phyloP scores from a whole-genome alignment of 2,329 filamentous ascomycete species.

The Fusarium temperatum region DNA sequence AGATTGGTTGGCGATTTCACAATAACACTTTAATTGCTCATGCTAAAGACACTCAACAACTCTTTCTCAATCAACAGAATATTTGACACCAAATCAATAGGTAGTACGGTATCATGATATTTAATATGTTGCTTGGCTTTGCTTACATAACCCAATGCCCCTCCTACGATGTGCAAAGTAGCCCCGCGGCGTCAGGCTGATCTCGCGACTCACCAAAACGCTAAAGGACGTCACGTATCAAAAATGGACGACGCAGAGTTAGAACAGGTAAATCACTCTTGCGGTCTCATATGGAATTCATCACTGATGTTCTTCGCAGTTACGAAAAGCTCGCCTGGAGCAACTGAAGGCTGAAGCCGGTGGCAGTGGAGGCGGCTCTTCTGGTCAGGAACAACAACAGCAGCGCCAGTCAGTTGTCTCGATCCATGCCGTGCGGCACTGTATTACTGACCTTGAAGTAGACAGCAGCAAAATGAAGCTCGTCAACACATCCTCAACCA shows the following conservation, averaged over 20 bases:
- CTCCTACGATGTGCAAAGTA: slow-evolving; percentile 28
- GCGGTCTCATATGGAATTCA: too few species aligned
- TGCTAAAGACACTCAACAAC: not conserved
- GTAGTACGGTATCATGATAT: not conserved
- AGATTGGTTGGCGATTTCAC: not conserved
- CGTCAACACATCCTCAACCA: slow-evolving; percentile 83
- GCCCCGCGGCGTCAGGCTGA: slow-evolving; percentile 36
- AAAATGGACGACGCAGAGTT: slow-evolving; percentile 57
- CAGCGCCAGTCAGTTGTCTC: slow-evolving; percentile 55
- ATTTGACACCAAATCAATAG: not conserved
- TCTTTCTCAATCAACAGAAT: not conserved
- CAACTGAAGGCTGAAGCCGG: slow-evolving; percentile 83
- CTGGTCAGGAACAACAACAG: slow-evolving; percentile 65
- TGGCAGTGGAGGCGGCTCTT: slow-evolving; percentile 54
- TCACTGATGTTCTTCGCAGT: slow-evolving; percentile 60
- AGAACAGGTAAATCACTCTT: slow-evolving; percentile 47
- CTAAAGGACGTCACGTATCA: slow-evolving; percentile 9
- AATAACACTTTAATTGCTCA: not conserved
- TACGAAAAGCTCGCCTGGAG: slow-evolving; percentile 89
- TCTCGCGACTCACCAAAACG: slow-evolving; percentile 19
- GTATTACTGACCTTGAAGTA: not conserved
- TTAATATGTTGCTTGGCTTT: not conserved
- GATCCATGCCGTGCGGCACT: not conserved
- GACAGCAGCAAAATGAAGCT: slow-evolving; percentile 69
- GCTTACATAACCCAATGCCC: slow-evolving; percentile 36